Evolutionary conservation across 106 monocot genomes (phyloP), one percentile per base, ranked within the genome.

Genomic region (Allium fistulosum): DNA sequence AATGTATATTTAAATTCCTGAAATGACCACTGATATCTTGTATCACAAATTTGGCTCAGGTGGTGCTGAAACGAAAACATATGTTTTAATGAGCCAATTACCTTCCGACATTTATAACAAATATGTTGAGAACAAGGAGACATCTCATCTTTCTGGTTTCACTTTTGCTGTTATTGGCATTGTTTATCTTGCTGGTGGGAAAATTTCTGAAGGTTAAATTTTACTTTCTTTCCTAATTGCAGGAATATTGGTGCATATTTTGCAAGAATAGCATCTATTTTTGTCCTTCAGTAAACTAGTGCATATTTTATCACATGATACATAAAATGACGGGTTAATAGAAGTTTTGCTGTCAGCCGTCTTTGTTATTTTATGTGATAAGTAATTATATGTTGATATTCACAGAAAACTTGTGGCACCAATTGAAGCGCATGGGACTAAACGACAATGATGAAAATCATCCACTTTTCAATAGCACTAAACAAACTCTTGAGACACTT

Each of bases 351-450:
- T 5, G 22, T 22, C 22, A 22, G 22, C 22, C 22, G 22, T 37
- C 5, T 37, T 37, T 37, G 37, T 5, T 22, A 63, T 48, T 63
- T 46, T 64, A 48, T 64, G 64, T 17, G 4, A 64, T 17, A 17
- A 64, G 45, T 9, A 16, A 8, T 64, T n/a, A n/a, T 17, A 64
- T 6, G 8, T 49, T 11, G 49, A 26, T 51, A 9, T 66, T 47
- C 72, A 17, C 74, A 97, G 96, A 97, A 69, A 88, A 89, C 58
- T 69, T 97, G 7, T 97, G 96, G 96, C 86, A 89, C 77, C 96
- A 97, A 13, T 77, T 97, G 67, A 82, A 50, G 72, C 73, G 86
- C n/a, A 45, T 97, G 78, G 92, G 92, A 46, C 57, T 97, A 66
- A 82, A 79, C 73, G 92, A 92, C 68, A 82, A 56, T 69, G 82